Percentiles rank a stretch among this genome's conserved stretches.
Evolutionary conservation across 106 monocot species (phyloP).

Genomic region (Apostasia ramifera): DNA sequence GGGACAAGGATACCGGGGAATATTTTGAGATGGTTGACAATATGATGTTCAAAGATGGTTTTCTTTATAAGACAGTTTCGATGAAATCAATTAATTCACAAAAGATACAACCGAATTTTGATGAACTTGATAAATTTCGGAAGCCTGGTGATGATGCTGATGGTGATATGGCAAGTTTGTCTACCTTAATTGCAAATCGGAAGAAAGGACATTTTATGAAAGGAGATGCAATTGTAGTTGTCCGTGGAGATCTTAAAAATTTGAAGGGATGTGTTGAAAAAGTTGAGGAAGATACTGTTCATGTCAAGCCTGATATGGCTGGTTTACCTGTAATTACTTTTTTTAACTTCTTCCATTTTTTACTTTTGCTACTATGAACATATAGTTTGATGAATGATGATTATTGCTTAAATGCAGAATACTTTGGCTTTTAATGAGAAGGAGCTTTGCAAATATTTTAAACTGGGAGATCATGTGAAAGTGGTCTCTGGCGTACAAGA

Average conservation of each 20-base stretch:
- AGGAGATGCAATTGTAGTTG: constrained; percentile 91
- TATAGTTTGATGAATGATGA: background rate
- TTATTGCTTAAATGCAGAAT: constrained; percentile 31
- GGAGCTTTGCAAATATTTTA: constrained; percentile 95
- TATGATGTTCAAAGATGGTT: constrained; percentile 93
- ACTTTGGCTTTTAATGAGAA: constrained; percentile 92
- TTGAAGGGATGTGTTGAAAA: constrained; percentile 95
- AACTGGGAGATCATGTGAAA: constrained; percentile 98
- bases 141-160: constrained; percentile 84
- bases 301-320: constrained; percentile 74
- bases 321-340: constrained; percentile 57
- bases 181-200: constrained; percentile 88
- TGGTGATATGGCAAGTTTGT: constrained; percentile 73
- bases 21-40: constrained; percentile 77
- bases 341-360: constrained; percentile 1
- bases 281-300: constrained; percentile 94
- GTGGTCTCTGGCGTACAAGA: constrained; percentile 92
- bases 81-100: constrained; percentile 67
- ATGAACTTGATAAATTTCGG: constrained; percentile 93
- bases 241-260: constrained; percentile 91
- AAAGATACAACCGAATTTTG: constrained; percentile 87
- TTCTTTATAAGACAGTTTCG: constrained; percentile 80
- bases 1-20: constrained; percentile 65
- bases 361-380: background rate
- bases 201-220: constrained; percentile 99